Conservation (phyloP, 1,284 basidiomycete species). For the Pyrrhoderma noxium region DNA sequence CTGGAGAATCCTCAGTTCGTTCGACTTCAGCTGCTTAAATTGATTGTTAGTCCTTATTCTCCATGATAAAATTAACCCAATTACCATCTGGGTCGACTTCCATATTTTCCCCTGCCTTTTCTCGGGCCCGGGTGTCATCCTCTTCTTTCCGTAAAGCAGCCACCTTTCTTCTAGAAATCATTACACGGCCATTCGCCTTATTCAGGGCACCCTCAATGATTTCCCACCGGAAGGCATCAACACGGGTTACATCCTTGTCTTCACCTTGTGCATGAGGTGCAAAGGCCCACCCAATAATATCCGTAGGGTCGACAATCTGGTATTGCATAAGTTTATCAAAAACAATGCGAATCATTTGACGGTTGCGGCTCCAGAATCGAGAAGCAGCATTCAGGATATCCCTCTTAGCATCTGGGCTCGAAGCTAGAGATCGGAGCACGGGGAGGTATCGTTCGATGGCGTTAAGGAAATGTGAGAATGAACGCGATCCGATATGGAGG, state of each 20-base stretch:
- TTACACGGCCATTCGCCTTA: constrained; percentile 83
- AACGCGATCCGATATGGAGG: constrained; percentile 86
- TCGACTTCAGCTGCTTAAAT: constrained; percentile 27
- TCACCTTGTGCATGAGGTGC: constrained; percentile 32
- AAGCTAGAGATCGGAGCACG: constrained; percentile 70
- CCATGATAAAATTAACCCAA: constrained; percentile 28
- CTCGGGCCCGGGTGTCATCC: constrained; percentile 72
- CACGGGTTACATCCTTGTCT: constrained; percentile 28
- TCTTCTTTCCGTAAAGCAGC: constrained; percentile 75
- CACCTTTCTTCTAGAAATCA: constrained; percentile 67
- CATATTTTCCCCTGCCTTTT: constrained; percentile 58
- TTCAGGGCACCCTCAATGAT: constrained; percentile 74
- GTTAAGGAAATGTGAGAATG: constrained; percentile 97
- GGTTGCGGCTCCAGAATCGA: constrained; percentile 74
- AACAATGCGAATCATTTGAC: constrained; percentile 84
- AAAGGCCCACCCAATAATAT: constrained; percentile 88
- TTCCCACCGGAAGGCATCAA: constrained; percentile 74
- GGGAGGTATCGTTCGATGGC: constrained; percentile 96
- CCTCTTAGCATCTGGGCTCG: constrained; percentile 53
- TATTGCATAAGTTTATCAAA: constrained; percentile 99
- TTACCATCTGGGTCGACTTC: constrained; percentile 67
- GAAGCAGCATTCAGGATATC: constrained; percentile 68
- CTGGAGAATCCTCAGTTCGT: constrained; percentile 53
- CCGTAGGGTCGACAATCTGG: constrained; percentile 90
- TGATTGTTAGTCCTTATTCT: background rate